These are phyloP conservation scores for Eutypella sp. DNA, from an alignment of 2,329 filamentous ascomycete species.

Conservation along the genomic window DNA sequence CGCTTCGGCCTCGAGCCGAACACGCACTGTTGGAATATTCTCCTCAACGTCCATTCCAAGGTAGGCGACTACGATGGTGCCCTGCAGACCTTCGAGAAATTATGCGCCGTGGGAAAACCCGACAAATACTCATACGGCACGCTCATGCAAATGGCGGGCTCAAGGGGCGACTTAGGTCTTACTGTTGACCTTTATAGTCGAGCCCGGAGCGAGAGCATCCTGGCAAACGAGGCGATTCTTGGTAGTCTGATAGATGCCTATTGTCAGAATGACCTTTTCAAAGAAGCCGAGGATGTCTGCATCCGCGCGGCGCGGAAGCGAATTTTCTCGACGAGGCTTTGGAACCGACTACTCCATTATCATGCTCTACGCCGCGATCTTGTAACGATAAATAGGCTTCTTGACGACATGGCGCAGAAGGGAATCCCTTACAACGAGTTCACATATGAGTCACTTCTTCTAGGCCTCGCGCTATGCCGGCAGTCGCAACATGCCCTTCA, in stretches of 20 bases:
- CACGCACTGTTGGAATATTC: constrained; percentile 65
- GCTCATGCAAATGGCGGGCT: constrained; percentile 67
- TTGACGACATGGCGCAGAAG: constrained; percentile 44
- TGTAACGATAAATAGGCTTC: constrained; percentile 41
- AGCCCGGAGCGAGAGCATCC: constrained; percentile 50
- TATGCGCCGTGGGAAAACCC: constrained; percentile 47
- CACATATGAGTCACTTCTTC: constrained; percentile 47
- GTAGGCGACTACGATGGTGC: constrained; percentile 63
- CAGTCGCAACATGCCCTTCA: constrained; percentile 46
- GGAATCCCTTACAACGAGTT: constrained; percentile 42
- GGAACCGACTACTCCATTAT: constrained; percentile 72
- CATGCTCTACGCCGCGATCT: constrained; percentile 59
- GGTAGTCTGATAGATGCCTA: constrained; percentile 64
- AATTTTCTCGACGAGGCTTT: constrained; percentile 57
- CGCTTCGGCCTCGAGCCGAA: constrained; percentile 55
- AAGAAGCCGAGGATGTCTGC: constrained; percentile 55
- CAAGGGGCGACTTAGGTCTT: constrained; percentile 66
- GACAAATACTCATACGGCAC: constrained; percentile 64
- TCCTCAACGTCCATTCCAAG: constrained; percentile 67
- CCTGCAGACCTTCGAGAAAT: constrained; percentile 56
- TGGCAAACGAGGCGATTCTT: constrained; percentile 53
- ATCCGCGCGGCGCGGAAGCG: constrained; percentile 47
- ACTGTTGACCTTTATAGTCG: constrained; percentile 61
- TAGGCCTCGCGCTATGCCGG: constrained; percentile 42
- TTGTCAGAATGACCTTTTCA: constrained; percentile 50